A percentile compares a stretch with the other conserved stretches of the same genome.
phyloP scores from a whole-genome alignment of 225 moss, liverwort and hornwort species.

The Sphagnum contortum region DNA sequence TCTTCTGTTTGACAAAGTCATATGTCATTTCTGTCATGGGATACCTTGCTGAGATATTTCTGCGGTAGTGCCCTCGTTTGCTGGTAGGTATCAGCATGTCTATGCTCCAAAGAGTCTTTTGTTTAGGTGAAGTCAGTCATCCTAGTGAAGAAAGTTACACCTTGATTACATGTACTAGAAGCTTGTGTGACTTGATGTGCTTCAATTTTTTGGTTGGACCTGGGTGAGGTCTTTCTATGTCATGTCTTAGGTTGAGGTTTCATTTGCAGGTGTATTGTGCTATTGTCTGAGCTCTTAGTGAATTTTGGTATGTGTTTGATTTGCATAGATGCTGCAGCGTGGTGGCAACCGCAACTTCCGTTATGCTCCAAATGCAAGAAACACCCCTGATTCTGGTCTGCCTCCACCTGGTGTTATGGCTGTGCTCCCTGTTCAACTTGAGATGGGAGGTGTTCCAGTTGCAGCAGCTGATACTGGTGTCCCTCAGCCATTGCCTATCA shows the following conservation, averaged over 20 bases:
- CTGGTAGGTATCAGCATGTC: no score
- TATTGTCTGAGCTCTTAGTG: no score
- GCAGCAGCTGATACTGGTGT: conserved; percentile 49
- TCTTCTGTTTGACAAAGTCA: no score
- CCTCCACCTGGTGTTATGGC: conserved; percentile 89
- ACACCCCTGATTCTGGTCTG: conserved; percentile 65
- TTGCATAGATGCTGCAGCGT: conserved; percentile 71
- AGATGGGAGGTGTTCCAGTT: conserved; percentile 60
- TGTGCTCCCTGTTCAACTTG: conserved; percentile 84
- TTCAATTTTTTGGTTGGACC: neutral
- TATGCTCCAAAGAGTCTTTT: no score
- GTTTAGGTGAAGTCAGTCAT: no score
- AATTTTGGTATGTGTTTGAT: no score
- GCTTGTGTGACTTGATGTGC: neutral
- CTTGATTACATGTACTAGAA: neutral
- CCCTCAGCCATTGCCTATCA: conserved; percentile 81
- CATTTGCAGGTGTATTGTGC: no score
- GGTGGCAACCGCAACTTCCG: conserved; percentile 85
- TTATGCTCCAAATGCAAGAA: conserved; percentile 79
- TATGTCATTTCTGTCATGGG: no score
- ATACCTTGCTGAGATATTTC: no score
- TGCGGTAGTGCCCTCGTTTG: no score
- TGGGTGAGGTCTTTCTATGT: neutral
- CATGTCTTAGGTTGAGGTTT: neutral
- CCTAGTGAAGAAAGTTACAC: no score